These are phyloP conservation scores for Ascobolus immersus DNA, from an alignment of 495 filamentous ascomycete genomes.

Conservation along the genomic window DNA sequence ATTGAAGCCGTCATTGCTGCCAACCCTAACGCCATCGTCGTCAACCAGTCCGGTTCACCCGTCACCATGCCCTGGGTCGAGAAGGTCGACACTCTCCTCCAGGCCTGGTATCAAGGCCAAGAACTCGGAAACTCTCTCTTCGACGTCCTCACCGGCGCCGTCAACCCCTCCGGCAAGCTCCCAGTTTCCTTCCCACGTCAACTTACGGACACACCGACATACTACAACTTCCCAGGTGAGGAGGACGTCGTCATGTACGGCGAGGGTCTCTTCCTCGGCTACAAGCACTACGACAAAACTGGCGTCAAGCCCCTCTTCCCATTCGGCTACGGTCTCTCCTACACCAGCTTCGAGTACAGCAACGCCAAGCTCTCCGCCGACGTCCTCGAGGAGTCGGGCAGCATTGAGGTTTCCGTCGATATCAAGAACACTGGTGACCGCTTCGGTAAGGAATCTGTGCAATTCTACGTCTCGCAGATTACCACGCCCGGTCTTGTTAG, in stretches of 20 bases:
- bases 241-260: slow-evolving; percentile 46
- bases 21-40: slow-evolving; percentile 38
- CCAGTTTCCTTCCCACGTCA: slow-evolving; percentile 40
- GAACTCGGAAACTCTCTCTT: slow-evolving; percentile 42
- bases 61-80: slow-evolving; percentile 46
- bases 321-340: slow-evolving; percentile 53
- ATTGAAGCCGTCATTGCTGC: slow-evolving; percentile 29
- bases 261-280: slow-evolving; percentile 54
- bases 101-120: slow-evolving; percentile 42
- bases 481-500: slow-evolving; percentile 23
- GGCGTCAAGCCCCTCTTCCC: slow-evolving; percentile 36
- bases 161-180: slow-evolving; percentile 40
- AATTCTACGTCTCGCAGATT: slow-evolving; percentile 34
- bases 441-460: slow-evolving; percentile 43
- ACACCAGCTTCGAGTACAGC: slow-evolving; percentile 38
- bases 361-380: slow-evolving; percentile 21
- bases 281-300: slow-evolving; percentile 46
- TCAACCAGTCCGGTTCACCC: slow-evolving; percentile 46
- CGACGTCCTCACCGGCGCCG: slow-evolving; percentile 40
- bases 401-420: slow-evolving; percentile 21
- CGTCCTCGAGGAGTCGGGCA: slow-evolving; percentile 24
- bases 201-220: slow-evolving; percentile 49
- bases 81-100: slow-evolving; percentile 27
- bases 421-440: slow-evolving; percentile 36
- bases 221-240: slow-evolving; percentile 42